These are phyloP conservation scores for Adansonia madagascariensis DNA, from an alignment of 441 rosid genomes.

Conservation along the genomic window DNA sequence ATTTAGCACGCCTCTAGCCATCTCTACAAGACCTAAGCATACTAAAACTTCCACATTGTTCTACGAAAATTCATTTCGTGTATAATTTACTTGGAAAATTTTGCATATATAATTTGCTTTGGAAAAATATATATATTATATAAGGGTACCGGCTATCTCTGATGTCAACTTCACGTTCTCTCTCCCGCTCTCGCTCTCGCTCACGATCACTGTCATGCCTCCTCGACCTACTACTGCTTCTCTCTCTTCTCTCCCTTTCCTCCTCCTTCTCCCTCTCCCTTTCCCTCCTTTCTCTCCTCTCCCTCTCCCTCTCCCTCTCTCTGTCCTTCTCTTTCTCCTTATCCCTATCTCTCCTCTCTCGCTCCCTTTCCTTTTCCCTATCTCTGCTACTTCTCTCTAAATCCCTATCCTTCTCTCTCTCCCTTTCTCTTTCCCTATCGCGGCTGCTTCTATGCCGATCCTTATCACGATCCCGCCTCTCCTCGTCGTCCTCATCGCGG, in stretches of 20 bases:
- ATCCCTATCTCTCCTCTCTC: slow-evolving; percentile 33
- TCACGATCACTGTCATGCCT: slow-evolving; percentile 45
- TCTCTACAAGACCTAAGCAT: background rate
- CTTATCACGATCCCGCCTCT: slow-evolving; percentile 47
- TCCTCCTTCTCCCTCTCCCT: background rate
- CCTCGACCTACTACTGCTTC: slow-evolving; percentile 57
- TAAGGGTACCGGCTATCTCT: slow-evolving; percentile 63
- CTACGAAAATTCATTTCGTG: background rate
- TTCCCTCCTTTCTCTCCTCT: slow-evolving; percentile 32
- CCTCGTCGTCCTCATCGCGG: slow-evolving; percentile 61
- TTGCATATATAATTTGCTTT: too few species aligned
- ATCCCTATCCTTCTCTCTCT: slow-evolving; percentile 44
- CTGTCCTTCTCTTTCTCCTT: slow-evolving; percentile 25
- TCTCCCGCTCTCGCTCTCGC: slow-evolving; percentile 13
- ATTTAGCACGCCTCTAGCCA: background rate
- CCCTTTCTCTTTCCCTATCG: slow-evolving; percentile 43
- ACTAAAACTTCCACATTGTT: background rate
- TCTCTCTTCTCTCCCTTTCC: slow-evolving; percentile 36
- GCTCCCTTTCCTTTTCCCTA: slow-evolving; percentile 44
- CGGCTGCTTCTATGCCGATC: slow-evolving; percentile 51
- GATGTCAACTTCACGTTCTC: slow-evolving; percentile 47
- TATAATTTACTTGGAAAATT: background rate
- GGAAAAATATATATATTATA: background rate
- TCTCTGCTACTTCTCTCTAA: slow-evolving; percentile 21
- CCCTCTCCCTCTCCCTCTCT: slow-evolving; percentile 22